Evolutionary conservation across 345 rosid species (phyloP).

Genomic region (Gossypium mustelinum): DNA sequence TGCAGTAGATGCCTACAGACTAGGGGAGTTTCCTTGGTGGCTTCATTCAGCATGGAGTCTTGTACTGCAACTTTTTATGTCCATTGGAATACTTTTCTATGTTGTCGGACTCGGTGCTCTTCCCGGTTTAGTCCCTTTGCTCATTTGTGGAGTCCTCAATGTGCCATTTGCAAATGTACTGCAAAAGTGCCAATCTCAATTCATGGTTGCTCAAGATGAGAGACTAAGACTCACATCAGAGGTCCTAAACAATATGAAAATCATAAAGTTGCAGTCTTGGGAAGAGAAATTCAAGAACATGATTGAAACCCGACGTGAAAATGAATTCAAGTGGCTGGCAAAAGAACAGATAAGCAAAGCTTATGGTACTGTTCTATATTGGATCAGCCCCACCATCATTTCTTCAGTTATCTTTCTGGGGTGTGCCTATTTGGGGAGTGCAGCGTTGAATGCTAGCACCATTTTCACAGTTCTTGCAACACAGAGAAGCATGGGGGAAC

Average conservation of each 20-base stretch:
- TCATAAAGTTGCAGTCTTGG: constrained; percentile 77
- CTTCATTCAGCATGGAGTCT: constrained; percentile 58
- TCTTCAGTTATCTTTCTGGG: constrained; percentile 64
- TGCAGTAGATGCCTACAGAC: constrained; percentile 68
- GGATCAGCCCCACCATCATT: constrained; percentile 67
- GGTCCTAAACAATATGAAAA: constrained; percentile 62
- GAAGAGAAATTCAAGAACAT: constrained; percentile 61
- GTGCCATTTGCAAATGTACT: constrained; percentile 54
- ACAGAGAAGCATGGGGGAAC: constrained; percentile 56
- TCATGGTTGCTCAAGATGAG: constrained; percentile 72
- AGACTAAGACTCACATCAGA: constrained; percentile 59
- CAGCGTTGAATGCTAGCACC: constrained; percentile 60
- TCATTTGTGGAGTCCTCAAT: constrained; percentile 43
- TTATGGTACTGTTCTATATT: constrained; percentile 48
- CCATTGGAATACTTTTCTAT: constrained; percentile 42
- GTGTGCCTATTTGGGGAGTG: constrained; percentile 45
- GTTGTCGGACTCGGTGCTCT: constrained; percentile 61
- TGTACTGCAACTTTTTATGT: constrained; percentile 44
- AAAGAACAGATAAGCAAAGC: constrained; percentile 42
- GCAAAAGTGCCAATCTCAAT: constrained; percentile 58
- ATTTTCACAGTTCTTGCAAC: constrained; percentile 72
- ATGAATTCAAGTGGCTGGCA: constrained; percentile 60
- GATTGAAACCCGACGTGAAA: constrained; percentile 44
- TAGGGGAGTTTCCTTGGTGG: constrained; percentile 74
- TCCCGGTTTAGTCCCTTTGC: constrained; percentile 48